Evolutionary conservation across 352 stramenopile genomes (phyloP).

Genomic region (Detonula confervacea): DNA sequence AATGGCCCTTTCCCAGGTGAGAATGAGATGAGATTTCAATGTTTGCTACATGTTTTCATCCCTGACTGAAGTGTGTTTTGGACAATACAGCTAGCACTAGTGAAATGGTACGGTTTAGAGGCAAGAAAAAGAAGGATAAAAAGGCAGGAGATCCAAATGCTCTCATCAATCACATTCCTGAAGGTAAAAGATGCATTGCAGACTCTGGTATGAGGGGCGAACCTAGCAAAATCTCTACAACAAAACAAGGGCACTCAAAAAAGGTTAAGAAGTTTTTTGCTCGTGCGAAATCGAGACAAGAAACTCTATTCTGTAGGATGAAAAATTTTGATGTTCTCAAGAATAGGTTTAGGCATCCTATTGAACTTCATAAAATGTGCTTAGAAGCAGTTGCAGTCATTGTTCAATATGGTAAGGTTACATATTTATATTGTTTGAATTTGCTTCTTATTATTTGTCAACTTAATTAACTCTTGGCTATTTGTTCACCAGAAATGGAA

Average conservation of each 20-base stretch:
- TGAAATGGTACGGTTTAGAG: background rate
- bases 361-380: conserved; percentile 17
- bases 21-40: conserved; percentile 29
- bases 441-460: background rate
- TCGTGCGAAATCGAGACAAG: conserved; percentile 21
- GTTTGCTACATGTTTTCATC: conserved; percentile 13
- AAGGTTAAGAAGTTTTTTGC: conserved; percentile 24
- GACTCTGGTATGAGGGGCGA: conserved; percentile 30
- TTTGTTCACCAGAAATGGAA: background rate
- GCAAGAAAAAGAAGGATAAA: background rate
- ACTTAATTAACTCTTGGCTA: background rate
- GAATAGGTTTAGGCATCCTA: conserved; percentile 16
- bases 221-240: conserved; percentile 7
- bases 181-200: conserved; percentile 12
- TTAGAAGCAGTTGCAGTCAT: conserved; percentile 31
- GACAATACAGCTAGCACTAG: conserved; percentile 9
- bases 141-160: background rate
- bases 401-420: background rate
- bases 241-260: background rate
- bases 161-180: background rate
- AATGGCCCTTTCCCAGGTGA: conserved; percentile 32
- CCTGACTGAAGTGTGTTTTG: too few relatives aligned
- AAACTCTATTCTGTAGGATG: conserved; percentile 31
- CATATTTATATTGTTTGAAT: background rate
- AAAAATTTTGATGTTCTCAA: conserved; percentile 37